Base-by-base conservation (phyloP, 768 basidiomycete species). In the Tylopilus sp. region DNA sequence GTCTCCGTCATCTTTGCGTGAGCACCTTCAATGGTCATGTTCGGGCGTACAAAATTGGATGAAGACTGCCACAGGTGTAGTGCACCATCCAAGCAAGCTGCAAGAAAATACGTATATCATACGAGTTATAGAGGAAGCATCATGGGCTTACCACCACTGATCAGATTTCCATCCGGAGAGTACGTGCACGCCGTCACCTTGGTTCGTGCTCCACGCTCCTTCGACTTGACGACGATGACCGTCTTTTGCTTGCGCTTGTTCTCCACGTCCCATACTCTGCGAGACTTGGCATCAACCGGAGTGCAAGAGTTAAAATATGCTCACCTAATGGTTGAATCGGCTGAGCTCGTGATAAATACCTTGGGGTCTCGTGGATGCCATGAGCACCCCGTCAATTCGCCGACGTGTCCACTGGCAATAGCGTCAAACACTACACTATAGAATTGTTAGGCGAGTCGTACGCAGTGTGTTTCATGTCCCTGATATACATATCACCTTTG, bases 381-480 rank as follows among this genome's bases (percentile, higher is more conserved):
- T 35, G 84, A 78, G 55, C 94, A 92, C n/a, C 82, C 78, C 15
- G 89, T 87, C 57, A 98, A 62, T 68, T 98, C 95, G 20, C 87
- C 85, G 38, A 98, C 95, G 72, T 99, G 97, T 2, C 97, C 97
- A 25, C 95, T 98, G 52, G 25, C 15, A 21, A 44, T 22, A 22
- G 11, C n/a, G 48, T 56, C 18, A 64, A 49, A 17, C n/a, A 22
- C 39, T 11, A 39, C 49, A 35, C 48, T 36, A 45, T 22, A 31
- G 28, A n/a, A 57, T 44, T 18, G 54, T 39, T 42, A 23, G 46
- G 54, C 9, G 25, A 51, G 44, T 75, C 93, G 58, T 61, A 95
- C 95, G 87, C 79, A n/a, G 97, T 99, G 65, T 98, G 87, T 70
- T 92, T 92, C 91, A 99, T 95, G 71, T 99, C 97, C 50, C 97